A percentile compares a stretch with the other conserved stretches of the same genome.
Conservation (phyloP, 2,329 filamentous ascomycete genomes). For the Aspergillus sp. region DNA sequence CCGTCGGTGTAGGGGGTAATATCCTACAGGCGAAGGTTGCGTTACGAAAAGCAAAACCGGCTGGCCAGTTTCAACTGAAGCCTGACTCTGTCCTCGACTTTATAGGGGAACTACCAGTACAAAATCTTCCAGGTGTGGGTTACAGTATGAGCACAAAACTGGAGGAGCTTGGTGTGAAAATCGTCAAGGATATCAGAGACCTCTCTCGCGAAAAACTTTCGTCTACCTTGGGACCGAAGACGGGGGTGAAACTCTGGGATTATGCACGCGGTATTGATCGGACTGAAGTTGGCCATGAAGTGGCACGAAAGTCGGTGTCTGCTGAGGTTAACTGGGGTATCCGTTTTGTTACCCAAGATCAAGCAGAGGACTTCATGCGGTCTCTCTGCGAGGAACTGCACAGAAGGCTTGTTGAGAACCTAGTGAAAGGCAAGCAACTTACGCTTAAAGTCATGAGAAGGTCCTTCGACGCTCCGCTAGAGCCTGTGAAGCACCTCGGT, state of each 20-base stretch:
- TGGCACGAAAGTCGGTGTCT: constrained; percentile 87
- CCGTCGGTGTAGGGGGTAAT: constrained; percentile 87
- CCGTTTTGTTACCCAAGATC: constrained; percentile 84
- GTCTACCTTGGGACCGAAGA: constrained; percentile 81
- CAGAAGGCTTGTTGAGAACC: constrained; percentile 74
- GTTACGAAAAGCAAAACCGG: constrained; percentile 87
- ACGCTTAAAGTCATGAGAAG: constrained; percentile 95
- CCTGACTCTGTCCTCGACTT: constrained; percentile 76
- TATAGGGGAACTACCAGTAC: constrained; percentile 73
- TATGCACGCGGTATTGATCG: constrained; percentile 87
- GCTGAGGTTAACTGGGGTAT: constrained; percentile 99
- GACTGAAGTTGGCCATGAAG: constrained; percentile 80
- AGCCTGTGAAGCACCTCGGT: constrained; percentile 88
- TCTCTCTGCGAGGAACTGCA: constrained; percentile 84
- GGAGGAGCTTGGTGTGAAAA: constrained; percentile 78
- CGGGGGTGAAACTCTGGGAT: constrained; percentile 84
- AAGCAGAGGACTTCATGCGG: constrained; percentile 87
- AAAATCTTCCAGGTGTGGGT: constrained; percentile 87
- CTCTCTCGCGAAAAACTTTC: constrained; percentile 73
- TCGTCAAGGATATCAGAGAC: constrained; percentile 79
- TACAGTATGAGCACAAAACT: constrained; percentile 84
- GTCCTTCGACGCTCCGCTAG: constrained; percentile 79
- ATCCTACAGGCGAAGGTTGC: constrained; percentile 90
- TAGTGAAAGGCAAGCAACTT: constrained; percentile 82
- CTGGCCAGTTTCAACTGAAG: constrained; percentile 85